Base-by-base conservation (phyloP, 2,329 filamentous ascomycete species). In the Epichloe gansuensis region DNA sequence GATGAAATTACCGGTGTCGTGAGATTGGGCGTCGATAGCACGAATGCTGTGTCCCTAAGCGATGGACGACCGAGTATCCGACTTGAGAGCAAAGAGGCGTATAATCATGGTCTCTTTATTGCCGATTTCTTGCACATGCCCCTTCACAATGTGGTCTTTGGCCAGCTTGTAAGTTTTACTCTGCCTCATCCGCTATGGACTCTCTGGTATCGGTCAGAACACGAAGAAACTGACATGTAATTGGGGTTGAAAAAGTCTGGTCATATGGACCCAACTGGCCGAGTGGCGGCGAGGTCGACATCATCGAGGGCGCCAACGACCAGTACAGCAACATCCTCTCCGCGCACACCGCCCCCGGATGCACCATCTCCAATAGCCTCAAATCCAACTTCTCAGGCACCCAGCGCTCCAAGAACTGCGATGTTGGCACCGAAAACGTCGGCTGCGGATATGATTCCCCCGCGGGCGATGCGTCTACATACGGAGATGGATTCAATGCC, bases 121-220 rank as follows among this genome's bases (percentile, higher is more conserved):
- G 73, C 85, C 23, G 86, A 90, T 63, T 77, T 89, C 50, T 72
- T 74, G 17, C 85, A 90, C 59, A 89, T 90, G 83, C 85, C 86
- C 75, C 74, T 2, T 81, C 81, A 2, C 72, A 79, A 49, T 90
- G 86, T 58, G 86, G 86, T 23, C 75, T 80, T 23, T 89, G 86
- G 85, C 85, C 86, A 51, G 82, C 85, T 66, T 87, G 76, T 82
- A 47, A 42, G 50, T 52, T 13, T 28, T 65, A 9, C 25, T n/a
- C 7, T 23, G 5, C 23, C 23, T 13, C 5, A 46, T 46, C n/a
- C 41, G 41, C 38, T 15, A 21, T 8, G 39, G n/a, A 21, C 9
- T 42, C 39, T 15, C 15, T 43, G 17, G 9, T 44, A 3, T 44
- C 11, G 3, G 11, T 5, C 12, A 25, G n/a, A 23, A 23, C 9